A percentile compares a stretch with the other conserved stretches of the same genome.
phyloP scores from a whole-genome alignment of 2,329 filamentous ascomycete genomes.

The Fusarium buxicola region DNA sequence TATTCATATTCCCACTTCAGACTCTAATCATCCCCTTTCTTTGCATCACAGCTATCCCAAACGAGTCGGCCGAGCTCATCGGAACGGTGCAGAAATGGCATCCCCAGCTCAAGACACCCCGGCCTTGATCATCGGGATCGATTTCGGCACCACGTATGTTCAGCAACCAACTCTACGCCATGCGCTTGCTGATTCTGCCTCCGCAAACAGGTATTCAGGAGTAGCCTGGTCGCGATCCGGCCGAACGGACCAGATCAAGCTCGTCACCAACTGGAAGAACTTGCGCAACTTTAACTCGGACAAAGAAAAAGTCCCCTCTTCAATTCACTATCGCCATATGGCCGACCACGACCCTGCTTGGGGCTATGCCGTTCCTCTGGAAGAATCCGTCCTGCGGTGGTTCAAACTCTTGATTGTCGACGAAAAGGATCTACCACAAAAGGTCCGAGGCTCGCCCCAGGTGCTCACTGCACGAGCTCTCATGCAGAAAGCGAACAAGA shows the following conservation, averaged over 20 bases:
- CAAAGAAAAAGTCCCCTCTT: conserved; percentile 49
- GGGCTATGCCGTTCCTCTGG: conserved; percentile 49
- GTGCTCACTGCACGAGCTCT: conserved; percentile 25
- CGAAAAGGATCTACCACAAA: conserved; percentile 46
- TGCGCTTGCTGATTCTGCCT: conserved; percentile 6
- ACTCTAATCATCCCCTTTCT: not conserved
- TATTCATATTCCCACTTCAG: not conserved
- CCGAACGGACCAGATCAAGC: conserved; percentile 42
- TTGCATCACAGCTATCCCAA: not conserved
- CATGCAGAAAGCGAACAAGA: conserved; percentile 33
- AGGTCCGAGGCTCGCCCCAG: conserved; percentile 42
- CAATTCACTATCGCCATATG: conserved; percentile 38
- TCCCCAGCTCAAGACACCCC: not conserved
- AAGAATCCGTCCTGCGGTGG: conserved; percentile 49
- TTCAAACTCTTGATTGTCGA: conserved; percentile 58
- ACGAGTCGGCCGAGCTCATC: not conserved
- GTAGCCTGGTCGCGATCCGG: conserved; percentile 52
- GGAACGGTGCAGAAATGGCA: not conserved
- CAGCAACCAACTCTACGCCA: accelerated
- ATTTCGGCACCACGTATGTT: conserved; percentile 33
- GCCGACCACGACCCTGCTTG: conserved; percentile 32
- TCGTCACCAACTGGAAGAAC: conserved; percentile 49
- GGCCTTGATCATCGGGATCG: conserved; percentile 25
- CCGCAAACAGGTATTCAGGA: conserved; percentile 53
- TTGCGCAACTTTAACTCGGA: conserved; percentile 41